Base-by-base conservation (phyloP, 1,284 basidiomycete species). In the Apiotrichum siamense region DNA sequence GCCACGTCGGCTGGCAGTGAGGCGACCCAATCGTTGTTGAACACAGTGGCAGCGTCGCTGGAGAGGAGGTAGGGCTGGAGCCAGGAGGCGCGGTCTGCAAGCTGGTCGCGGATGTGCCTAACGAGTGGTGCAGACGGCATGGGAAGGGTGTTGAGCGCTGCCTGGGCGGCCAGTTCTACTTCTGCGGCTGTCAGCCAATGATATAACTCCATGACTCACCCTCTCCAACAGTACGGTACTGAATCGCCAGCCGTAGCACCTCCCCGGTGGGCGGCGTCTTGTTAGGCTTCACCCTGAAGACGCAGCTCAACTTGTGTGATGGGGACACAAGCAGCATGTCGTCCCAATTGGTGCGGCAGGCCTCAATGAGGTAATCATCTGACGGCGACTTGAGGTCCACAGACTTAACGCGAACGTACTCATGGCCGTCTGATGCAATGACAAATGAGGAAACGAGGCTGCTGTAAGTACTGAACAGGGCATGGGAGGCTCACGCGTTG, bases 361-460 rank as follows among this genome's bases (percentile, higher is more conserved):
- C 48, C 35, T 68, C 54, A 10, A 67, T 58, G 7, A 9, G n/a
- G 32, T 47, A 57, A 2, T 29, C 40, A 7, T 9, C 55, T 31
- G 21, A 47, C 2, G 50, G 57, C 7, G 58, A 52, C 23, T 42
- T 32, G n/a, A 65, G 59, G 26, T 56, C 48, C n/a, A 71, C 67
- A 1, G 54, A 51, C 2, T 46, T 53, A 17, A 74, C 57, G 18
- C 70, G 63, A 2, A 76, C 54, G 44, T 66, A 58, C 42, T 73
- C 66, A 12, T 59, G 51, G 1, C 65, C 67, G 44, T 74, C 73
- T 1, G 72, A 70, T 1, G 73, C 69, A 15, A 76, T 65, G 0
- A 70, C 72, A 54, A 75, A 76, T 52, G 69, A 68, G 9, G 73
- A 75, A 1, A 76, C 46, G 0, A 76, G 58, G 27, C 72, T 75